Percentiles rank a stretch among this genome's conserved stretches.
phyloP scores from a whole-genome alignment of 1,139 yeast genomes.

The Hemisphaericaspora xylofermentans region DNA sequence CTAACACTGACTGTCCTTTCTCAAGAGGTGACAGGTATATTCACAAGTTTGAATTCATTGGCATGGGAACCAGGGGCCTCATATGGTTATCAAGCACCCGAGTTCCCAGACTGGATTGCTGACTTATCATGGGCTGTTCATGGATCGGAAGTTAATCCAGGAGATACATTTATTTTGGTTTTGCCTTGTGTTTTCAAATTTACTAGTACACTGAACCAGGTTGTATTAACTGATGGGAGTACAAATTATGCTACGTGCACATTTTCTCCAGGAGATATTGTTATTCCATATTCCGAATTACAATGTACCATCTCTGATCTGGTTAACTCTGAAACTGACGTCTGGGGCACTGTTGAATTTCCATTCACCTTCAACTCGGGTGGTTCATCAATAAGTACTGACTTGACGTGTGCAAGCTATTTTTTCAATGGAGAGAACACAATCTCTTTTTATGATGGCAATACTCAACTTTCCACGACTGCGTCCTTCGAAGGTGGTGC shows the following conservation, averaged over 20 bases:
- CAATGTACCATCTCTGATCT: constrained; percentile 23
- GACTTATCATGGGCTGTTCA: constrained; percentile 24
- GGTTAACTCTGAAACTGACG: constrained; percentile 16
- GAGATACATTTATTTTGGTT: constrained; percentile 33
- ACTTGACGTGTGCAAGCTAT: constrained; percentile 20
- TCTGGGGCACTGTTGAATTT: constrained; percentile 23
- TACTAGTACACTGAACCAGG: constrained; percentile 17
- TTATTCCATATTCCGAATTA: constrained; percentile 24
- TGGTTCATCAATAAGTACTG: constrained; percentile 19
- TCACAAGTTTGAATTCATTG: constrained; percentile 18
- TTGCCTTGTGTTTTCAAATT: constrained; percentile 35
- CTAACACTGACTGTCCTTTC: no score
- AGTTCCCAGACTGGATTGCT: constrained; percentile 26
- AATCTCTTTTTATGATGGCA: constrained; percentile 30
- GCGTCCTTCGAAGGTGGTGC: constrained; percentile 17
- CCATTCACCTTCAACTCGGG: constrained; percentile 32
- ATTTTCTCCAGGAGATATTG: constrained; percentile 22
- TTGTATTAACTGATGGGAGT: constrained; percentile 20
- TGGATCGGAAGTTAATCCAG: constrained; percentile 20
- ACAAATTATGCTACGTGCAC: constrained; percentile 28
- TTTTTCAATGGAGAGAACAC: constrained; percentile 26
- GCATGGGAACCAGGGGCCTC: constrained; percentile 11
- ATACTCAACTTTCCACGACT: constrained; percentile 17
- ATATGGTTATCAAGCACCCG: constrained; percentile 13
- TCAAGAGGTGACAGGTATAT: constrained; percentile 18